Evolutionary conservation across 768 basidiomycete species (phyloP).

Genomic region (Auricularia auricula-judae): DNA sequence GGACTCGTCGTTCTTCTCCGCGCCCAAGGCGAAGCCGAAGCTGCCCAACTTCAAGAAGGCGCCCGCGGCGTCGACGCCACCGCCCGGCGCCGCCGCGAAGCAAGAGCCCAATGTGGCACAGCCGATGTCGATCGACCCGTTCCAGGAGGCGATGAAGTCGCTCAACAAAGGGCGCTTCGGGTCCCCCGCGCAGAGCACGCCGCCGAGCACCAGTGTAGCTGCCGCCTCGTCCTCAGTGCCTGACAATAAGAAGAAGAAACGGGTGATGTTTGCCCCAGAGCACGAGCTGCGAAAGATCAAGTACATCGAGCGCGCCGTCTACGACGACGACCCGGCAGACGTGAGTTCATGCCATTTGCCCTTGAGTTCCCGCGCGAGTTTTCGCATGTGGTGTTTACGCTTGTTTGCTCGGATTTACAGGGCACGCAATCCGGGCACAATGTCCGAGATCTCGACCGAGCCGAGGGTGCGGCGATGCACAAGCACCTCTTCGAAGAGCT

Average conservation of each 20-base stretch:
- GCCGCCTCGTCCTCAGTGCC: slow-evolving; percentile 4
- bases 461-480: slow-evolving; percentile 78
- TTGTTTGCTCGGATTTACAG: slow-evolving; percentile 32
- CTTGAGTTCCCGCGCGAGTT: slow-evolving; percentile 18
- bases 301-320: slow-evolving; percentile 75
- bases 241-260: slow-evolving; percentile 39
- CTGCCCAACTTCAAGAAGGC: slow-evolving; percentile 80
- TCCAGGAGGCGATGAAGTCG: slow-evolving; percentile 70
- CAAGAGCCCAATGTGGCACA: slow-evolving; percentile 57
- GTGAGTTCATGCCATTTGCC: slow-evolving; percentile 46
- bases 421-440: slow-evolving; percentile 59
- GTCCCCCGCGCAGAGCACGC: slow-evolving; percentile 50
- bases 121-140: slow-evolving; percentile 68
- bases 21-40: slow-evolving; percentile 74
- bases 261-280: slow-evolving; percentile 70
- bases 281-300: slow-evolving; percentile 62
- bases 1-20: slow-evolving; percentile 82
- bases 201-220: slow-evolving; percentile 17
- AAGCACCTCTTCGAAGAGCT: slow-evolving; percentile 76
- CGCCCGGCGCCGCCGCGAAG: slow-evolving; percentile 23
- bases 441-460: slow-evolving; percentile 78
- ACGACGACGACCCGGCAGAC: slow-evolving; percentile 81
- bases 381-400: slow-evolving; percentile 38
- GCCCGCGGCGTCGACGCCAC: slow-evolving; percentile 21
- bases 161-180: slow-evolving; percentile 54